Evolutionary conservation across 73 alveolate species (phyloP), one percentile per base, ranked within the genome.

Genomic region (Blepharisma stoltei): DNA sequence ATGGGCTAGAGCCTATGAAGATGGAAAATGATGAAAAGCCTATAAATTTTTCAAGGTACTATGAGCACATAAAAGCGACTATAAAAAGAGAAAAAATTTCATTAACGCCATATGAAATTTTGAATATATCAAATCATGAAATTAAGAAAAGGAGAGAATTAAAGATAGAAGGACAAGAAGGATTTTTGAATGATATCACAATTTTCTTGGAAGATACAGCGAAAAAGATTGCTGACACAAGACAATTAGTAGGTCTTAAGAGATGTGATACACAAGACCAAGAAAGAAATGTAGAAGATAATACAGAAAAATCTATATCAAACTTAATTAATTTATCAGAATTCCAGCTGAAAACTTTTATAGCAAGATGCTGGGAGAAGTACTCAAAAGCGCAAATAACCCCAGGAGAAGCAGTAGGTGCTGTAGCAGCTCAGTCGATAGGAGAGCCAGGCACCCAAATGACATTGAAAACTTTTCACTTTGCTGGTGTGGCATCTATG

Each of bases 381-480:
- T 92, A 85, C 85, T 25, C 43, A 71, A 81, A 83, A 86, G 93
- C 98, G 0, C 41, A 71, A 70, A 85, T 92, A 45, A 67, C 71
- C 67, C 98, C 99, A 6, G 99, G 99, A 7, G 99, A 96, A 79
- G 99, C 99, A 6, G 98, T 92, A 14, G 99, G 99, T 6, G 99
- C 99, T 0, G 97, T 96, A 25, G 98, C 98, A 6, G 98, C 96
- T 1, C 93, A 97, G 84, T 93, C 99, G 37, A 92, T 97, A 27
- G 99, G 99, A 14, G 99, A 97, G 75, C 99, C 99, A 9, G 99
- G 98, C 8, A 97, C 99, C 4, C 95, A 97, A 80, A 97, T 97
- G 99, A 96, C 99, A 41, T 77, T 97, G 54, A 97, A 97, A 84
- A 95, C 99, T 67, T 97, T 97, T 89, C 99, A 97, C 86, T 97